phyloP scores from a whole-genome alignment of 495 filamentous ascomycete species.

The Clavariopsis aquatica region DNA sequence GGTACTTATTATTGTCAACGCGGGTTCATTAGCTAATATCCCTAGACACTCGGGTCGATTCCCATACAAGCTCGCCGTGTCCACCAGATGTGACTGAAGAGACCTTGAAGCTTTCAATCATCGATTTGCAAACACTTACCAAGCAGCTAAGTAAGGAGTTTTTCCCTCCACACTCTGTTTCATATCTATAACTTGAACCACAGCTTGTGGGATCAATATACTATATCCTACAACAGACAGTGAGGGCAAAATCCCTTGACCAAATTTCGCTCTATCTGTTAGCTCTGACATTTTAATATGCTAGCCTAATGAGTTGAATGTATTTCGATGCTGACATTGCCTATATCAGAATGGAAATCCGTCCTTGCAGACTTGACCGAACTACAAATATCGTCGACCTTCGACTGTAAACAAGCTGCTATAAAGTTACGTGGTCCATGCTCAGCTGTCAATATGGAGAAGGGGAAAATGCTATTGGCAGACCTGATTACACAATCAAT shows the following conservation, averaged over 20 bases:
- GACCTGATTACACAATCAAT: background rate
- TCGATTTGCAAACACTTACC: constrained; percentile 5
- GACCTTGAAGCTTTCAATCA: background rate
- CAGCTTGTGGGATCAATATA: too few relatives aligned
- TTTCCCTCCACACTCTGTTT: background rate
- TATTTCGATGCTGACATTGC: background rate
- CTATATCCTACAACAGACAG: too few relatives aligned
- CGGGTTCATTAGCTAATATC: background rate
- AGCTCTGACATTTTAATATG: too few relatives aligned
- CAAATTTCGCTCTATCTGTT: too few relatives aligned
- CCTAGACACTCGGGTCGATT: background rate
- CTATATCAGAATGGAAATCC: background rate
- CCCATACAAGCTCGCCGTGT: background rate
- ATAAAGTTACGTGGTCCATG: constrained; percentile 12
- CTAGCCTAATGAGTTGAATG: background rate
- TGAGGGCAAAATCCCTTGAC: too few relatives aligned
- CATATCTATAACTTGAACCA: too few relatives aligned
- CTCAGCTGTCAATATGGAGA: background rate
- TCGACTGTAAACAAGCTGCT: background rate
- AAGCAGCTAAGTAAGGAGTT: constrained; percentile 6
- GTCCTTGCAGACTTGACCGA: background rate
- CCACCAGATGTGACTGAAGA: background rate
- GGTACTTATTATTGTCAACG: too few relatives aligned
- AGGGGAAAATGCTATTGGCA: background rate
- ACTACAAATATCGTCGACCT: background rate